Conservation (phyloP, 2,329 filamentous ascomycete genomes). For the Monosporascus ibericus region DNA sequence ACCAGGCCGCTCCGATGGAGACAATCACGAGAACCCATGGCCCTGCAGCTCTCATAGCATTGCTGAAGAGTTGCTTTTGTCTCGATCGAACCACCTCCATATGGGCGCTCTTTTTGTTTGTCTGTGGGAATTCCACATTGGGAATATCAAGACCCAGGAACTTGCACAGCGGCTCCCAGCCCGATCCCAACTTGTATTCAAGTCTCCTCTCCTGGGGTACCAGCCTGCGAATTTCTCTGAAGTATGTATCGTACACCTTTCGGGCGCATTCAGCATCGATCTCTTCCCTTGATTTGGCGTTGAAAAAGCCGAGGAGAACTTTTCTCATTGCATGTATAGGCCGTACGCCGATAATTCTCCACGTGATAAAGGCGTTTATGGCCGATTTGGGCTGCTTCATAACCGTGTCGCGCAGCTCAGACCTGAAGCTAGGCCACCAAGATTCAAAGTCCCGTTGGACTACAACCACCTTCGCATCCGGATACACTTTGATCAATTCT, state of each 20-base stretch:
- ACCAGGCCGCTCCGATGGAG: no score
- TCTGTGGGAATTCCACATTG: background rate
- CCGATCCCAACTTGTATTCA: slow-evolving; percentile 3
- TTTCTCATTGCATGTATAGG: background rate
- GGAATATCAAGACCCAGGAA: slow-evolving; percentile 2
- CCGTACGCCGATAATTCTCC: background rate
- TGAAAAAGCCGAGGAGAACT: background rate
- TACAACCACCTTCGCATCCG: slow-evolving; percentile 16
- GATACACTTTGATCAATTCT: slow-evolving; percentile 15
- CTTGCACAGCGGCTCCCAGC: slow-evolving; percentile 3
- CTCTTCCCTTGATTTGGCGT: background rate
- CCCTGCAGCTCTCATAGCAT: no score
- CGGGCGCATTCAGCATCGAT: background rate
- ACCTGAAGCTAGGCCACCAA: slow-evolving; percentile 16
- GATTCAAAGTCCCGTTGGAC: slow-evolving; percentile 16
- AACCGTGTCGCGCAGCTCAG: background rate
- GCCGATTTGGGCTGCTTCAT: background rate
- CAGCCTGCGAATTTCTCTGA: background rate
- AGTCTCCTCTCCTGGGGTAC: slow-evolving; percentile 1
- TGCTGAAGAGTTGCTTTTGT: no score
- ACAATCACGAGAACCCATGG: no score
- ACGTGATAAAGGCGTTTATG: background rate
- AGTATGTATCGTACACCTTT: slow-evolving; percentile 3
- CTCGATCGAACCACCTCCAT: no score
- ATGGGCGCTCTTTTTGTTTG: background rate